Percentiles rank a stretch among this genome's conserved stretches.
phyloP scores from a whole-genome alignment of 2,329 filamentous ascomycete genomes.

The Fusarium sp. region DNA sequence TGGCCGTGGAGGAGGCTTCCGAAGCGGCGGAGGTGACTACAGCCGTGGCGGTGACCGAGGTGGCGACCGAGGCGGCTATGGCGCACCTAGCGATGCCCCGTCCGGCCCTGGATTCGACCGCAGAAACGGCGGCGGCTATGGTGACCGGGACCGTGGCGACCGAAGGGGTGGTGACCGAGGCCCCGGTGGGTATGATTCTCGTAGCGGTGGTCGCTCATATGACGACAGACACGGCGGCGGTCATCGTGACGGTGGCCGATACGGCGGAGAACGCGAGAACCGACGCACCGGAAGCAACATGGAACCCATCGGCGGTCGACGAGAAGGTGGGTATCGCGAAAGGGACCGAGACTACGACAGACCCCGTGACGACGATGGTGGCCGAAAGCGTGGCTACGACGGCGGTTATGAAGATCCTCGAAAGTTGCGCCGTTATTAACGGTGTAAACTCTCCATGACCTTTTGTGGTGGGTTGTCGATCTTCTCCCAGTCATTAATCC shows the following conservation, averaged over 20 bases:
- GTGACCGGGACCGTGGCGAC: constrained; percentile 55
- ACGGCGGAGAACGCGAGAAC: constrained; percentile 58
- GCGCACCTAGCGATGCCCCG: constrained; percentile 69
- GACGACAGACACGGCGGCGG: constrained; percentile 67
- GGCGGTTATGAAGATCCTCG: constrained; percentile 83
- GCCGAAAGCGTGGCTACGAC: constrained; percentile 78
- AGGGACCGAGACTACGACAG: constrained; percentile 67
- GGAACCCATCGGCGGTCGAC: constrained; percentile 81
- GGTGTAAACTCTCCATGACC: constrained; percentile 9
- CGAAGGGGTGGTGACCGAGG: constrained; percentile 58
- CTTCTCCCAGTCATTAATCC: constrained; percentile 38
- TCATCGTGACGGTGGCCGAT: constrained; percentile 59
- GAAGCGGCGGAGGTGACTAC: constrained; percentile 52
- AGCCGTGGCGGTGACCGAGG: constrained; percentile 8
- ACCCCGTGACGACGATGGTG: constrained; percentile 66
- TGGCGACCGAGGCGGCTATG: constrained; percentile 60
- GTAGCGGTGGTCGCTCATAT: constrained; percentile 67
- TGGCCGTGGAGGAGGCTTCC: constrained; percentile 68
- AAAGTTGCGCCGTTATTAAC: constrained; percentile 73
- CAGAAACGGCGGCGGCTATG: constrained; percentile 57
- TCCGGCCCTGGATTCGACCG: constrained; percentile 69
- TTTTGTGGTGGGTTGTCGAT: constrained; percentile 45
- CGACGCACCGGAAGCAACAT: constrained; percentile 81
- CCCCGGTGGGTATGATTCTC: constrained; percentile 71
- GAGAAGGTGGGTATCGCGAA: constrained; percentile 69